Base-by-base conservation (phyloP, 805 yeast genomes). In the Wickerhamiella azyma region DNA sequence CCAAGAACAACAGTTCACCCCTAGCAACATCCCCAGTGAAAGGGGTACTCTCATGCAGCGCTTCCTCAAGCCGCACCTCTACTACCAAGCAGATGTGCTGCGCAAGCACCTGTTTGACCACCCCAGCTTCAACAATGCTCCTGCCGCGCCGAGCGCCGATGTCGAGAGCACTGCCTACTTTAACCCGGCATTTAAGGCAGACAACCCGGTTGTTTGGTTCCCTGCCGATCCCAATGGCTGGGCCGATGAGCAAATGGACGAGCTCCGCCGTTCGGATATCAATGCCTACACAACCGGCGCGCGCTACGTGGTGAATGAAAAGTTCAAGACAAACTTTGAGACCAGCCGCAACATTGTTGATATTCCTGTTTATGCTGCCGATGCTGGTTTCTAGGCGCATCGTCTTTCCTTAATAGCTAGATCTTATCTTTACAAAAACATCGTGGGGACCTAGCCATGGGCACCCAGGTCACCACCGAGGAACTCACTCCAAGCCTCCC, bases 221-320 rank as follows among this genome's bases (percentile, higher is more conserved):
- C 94, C 96, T n/a, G 67, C 68, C 48, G 98, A 89, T 61, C 80
- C 84, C 9, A 75, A 77, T 74, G 97, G 97, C 1, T 72, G 85
- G 54, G 81, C 94, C 1, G 64, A 68, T 1, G 59, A 57, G 11
- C 77, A 79, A 55, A 77, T 82, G 18, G 72, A 71, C 35, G 67
- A 75, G 37, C 70, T 84, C 43, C 55, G 56, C 9, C 60, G 66
- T 17, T 71, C 69, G 1, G 67, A 76, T 7, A 74, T 85, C 41
- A 70, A 72, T 14, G 76, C 83, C 43, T 68, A 75, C 46, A 94
- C 86, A 59, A 77, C 71, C 40, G 79, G 80, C 53, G 75, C 95
- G 0, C 61, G 66, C 40, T 75, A 83, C 47, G 65, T 71, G 50
- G 56, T 62, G 39, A 49, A 55, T 43, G 61, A 58, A 39, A 48